Evolutionary conservation across 2,329 filamentous ascomycete species (phyloP).

Genomic region (Aspergillus sp.): DNA sequence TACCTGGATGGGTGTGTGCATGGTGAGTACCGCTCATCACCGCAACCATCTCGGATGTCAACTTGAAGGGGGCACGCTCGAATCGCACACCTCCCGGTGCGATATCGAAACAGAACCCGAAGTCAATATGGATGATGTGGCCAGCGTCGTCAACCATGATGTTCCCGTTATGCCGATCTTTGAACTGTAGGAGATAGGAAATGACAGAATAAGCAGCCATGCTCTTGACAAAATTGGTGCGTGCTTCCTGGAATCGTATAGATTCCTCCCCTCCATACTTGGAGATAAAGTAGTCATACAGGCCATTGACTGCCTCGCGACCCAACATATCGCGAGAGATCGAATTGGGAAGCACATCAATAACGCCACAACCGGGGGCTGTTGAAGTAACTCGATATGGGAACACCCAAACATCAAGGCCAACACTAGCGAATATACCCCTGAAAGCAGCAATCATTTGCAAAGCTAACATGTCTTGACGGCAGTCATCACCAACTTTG

Average conservation of each 20-base stretch:
- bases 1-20: slow-evolving; percentile 29
- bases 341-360: slow-evolving; percentile 95
- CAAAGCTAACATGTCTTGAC: slow-evolving; percentile 92
- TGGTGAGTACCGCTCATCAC: slow-evolving; percentile 82
- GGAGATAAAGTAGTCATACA: slow-evolving; percentile 97
- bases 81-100: slow-evolving; percentile 96
- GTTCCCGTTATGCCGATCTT: slow-evolving; percentile 98
- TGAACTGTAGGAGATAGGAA: slow-evolving; percentile 95
- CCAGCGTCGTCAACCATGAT: slow-evolving; percentile 99
- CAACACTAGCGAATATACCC: slow-evolving; percentile 92
- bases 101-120: slow-evolving; percentile 99
- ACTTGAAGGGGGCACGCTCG: slow-evolving; percentile 96
- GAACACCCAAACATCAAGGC: slow-evolving; percentile 94
- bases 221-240: slow-evolving; percentile 97
- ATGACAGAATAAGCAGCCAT: slow-evolving; percentile 99
- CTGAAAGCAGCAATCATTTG: slow-evolving; percentile 98
- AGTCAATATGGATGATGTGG: slow-evolving; percentile 98
- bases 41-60: slow-evolving; percentile 96
- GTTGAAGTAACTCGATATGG: slow-evolving; percentile 97
- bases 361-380: slow-evolving; percentile 94
- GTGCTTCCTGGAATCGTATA: slow-evolving; percentile 89
- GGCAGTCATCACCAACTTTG: slow-evolving; percentile 98
- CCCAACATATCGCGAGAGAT: slow-evolving; percentile 99
- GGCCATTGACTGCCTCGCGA: slow-evolving; percentile 93
- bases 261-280: slow-evolving; percentile 98